phyloP scores from a whole-genome alignment of 1,284 basidiomycete genomes.

The Stereum hirsutum region DNA sequence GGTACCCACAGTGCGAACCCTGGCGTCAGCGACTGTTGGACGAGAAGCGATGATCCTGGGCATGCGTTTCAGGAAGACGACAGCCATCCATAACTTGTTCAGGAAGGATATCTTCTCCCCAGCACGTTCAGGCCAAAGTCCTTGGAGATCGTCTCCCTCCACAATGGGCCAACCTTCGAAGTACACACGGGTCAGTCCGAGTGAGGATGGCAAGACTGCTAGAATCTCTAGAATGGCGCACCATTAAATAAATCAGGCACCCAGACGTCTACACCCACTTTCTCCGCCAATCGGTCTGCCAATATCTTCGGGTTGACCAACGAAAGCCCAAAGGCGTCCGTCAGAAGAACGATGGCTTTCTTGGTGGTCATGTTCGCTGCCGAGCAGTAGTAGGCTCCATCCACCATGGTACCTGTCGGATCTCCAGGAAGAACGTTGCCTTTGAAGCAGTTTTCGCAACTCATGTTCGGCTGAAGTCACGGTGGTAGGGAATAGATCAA shows the following conservation, averaged over 20 bases:
- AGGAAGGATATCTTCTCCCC: slow-evolving; percentile 27
- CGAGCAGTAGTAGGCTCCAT: slow-evolving; percentile 32
- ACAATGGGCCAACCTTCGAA: slow-evolving; percentile 32
- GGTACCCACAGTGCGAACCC: slow-evolving; percentile 11
- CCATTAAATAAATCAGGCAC: slow-evolving; percentile 46
- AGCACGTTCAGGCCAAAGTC: slow-evolving; percentile 28
- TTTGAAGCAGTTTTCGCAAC: slow-evolving; percentile 28
- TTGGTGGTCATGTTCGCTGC: slow-evolving; percentile 14
- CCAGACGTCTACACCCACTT: slow-evolving; percentile 51
- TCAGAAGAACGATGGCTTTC: slow-evolving; percentile 42
- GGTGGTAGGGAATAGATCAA: no score
- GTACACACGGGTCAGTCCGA: slow-evolving; percentile 15
- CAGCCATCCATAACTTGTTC: slow-evolving; percentile 23
- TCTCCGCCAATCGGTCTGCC: slow-evolving; percentile 47
- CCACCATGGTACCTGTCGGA: slow-evolving; percentile 27
- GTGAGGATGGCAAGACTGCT: neutral
- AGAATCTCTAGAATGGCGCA: slow-evolving; percentile 17
- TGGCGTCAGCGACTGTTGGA: slow-evolving; percentile 28
- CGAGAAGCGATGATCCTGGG: slow-evolving; percentile 27
- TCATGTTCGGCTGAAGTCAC: slow-evolving; percentile 23
- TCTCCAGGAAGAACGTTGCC: slow-evolving; percentile 31
- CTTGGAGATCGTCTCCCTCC: slow-evolving; percentile 23
- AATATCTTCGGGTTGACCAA: slow-evolving; percentile 54
- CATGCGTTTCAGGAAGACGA: slow-evolving; percentile 21
- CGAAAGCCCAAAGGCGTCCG: slow-evolving; percentile 50